A percentile compares a stretch with the other conserved stretches of the same genome.
phyloP scores from a whole-genome alignment of 179 eudicot species.

The Carnegiea gigantea region DNA sequence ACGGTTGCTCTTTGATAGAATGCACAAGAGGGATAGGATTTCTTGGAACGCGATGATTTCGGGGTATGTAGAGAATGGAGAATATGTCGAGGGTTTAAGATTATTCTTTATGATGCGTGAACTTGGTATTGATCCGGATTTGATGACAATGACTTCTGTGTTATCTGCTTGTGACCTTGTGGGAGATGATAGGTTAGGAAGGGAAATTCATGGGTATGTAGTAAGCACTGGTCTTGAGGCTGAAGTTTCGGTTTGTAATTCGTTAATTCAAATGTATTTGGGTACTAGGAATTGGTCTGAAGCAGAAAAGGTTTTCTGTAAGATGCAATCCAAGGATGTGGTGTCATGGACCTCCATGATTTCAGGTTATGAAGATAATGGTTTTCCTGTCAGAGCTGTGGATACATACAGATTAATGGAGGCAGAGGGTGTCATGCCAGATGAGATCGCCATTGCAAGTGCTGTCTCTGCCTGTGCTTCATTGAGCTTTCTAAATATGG shows the following conservation, averaged over 20 bases:
- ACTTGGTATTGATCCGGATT: constrained; percentile 46
- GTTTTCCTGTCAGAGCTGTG: constrained; percentile 57
- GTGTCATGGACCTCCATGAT: constrained; percentile 88
- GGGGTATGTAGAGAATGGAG: constrained; percentile 64
- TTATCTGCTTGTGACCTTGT: constrained; percentile 67
- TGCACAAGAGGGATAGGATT: constrained; percentile 58
- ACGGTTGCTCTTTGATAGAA: constrained; percentile 57
- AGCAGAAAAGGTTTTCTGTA: constrained; percentile 59
- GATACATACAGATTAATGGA: constrained; percentile 64
- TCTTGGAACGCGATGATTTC: constrained; percentile 87
- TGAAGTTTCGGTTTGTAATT: constrained; percentile 63
- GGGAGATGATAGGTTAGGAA: constrained; percentile 54
- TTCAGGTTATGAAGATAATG: constrained; percentile 60
- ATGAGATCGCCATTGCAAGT: constrained; percentile 68
- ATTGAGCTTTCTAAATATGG: constrained; percentile 52
- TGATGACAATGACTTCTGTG: constrained; percentile 71
- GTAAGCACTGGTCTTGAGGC: constrained; percentile 37
- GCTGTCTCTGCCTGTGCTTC: constrained; percentile 72
- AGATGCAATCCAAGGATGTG: constrained; percentile 58
- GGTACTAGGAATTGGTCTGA: constrained; percentile 54
- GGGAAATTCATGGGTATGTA: constrained; percentile 58
- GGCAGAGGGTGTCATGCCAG: constrained; percentile 48
- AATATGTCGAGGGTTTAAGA: constrained; percentile 47
- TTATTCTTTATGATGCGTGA: constrained; percentile 59
- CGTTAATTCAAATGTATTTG: constrained; percentile 61